Base-by-base conservation (phyloP, 441 rosid species). In the Jatropha multifida region DNA sequence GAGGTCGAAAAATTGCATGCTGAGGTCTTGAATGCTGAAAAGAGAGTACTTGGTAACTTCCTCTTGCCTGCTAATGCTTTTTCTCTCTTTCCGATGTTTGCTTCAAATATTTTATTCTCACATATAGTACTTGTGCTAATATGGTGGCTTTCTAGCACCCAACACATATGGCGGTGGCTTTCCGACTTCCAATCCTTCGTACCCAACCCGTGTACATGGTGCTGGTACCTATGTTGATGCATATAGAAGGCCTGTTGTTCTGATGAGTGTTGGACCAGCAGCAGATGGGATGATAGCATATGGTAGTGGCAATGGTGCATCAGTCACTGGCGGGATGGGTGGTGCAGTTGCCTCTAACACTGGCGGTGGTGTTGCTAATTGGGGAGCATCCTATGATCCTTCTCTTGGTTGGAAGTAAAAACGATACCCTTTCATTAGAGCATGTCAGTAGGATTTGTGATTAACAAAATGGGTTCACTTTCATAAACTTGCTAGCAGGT, bases 1-100 rank as follows among this genome's bases (percentile, higher is more conserved):
- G 88, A 87, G 77, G 83, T 90, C 68, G 97, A 92, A 80, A 88
- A 77, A 60, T 74, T 94, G 68, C 85, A 82, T 13, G 81, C 83
- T 62, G 90, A 87, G 69, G 84, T 90, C 65, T 65, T 68, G 76
- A 82, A 77, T 49, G 84, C 88, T 5, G 87, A 84, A 75, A 85
- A 66, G 76, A 82, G 71, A 80, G 75, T 75, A 64, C 81, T 62
- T 2, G 90, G 93, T 86, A 77, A 80, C 60, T 68, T 69, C 74
- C 75, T 49, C 56, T 66, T 69, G 56, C 44, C 46, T 71, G 11
- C 23, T 17, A 58, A 58, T 11, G 0, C 65, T 52, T 37, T 42
- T 27, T 17, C 2, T n/a, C 64, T 9, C 10, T 5, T 41, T 17
- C 18, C 44, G 18, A 65, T n/a, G n/a, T 32, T 38, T 52, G 38